Evolutionary conservation across 2,329 filamentous ascomycete species (phyloP).

Genomic region (Scortechinia acanthostroma): DNA sequence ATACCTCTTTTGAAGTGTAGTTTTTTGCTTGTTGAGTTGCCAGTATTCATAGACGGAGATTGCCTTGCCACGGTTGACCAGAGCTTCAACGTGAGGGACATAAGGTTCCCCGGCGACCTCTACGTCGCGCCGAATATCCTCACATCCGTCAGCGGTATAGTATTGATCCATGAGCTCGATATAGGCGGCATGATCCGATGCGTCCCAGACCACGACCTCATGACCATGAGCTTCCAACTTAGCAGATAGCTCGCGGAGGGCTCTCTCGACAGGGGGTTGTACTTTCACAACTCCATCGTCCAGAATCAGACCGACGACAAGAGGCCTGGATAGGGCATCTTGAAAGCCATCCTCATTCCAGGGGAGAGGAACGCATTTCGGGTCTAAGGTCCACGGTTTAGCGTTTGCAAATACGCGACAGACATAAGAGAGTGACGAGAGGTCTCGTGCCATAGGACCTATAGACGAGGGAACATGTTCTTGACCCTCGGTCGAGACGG

Average conservation of each 20-base stretch:
- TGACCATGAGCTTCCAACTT: constrained; percentile 38
- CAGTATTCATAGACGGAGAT: constrained; percentile 61
- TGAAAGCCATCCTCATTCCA: constrained; percentile 39
- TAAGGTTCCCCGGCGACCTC: constrained; percentile 46
- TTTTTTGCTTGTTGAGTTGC: constrained; percentile 56
- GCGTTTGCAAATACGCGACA: constrained; percentile 36
- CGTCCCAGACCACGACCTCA: constrained; percentile 42
- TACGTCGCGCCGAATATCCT: constrained; percentile 51
- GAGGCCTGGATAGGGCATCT: constrained; percentile 25
- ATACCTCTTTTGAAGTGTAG: constrained; percentile 41
- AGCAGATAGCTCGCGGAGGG: constrained; percentile 25
- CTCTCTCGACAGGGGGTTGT: constrained; percentile 41
- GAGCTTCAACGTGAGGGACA: constrained; percentile 46
- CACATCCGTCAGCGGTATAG: constrained; percentile 55
- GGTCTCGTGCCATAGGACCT: constrained; percentile 47
- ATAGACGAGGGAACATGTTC: constrained; percentile 56
- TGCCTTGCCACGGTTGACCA: constrained; percentile 40
- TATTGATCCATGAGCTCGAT: constrained; percentile 52
- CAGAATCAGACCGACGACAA: constrained; percentile 38
- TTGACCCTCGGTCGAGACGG: constrained; percentile 56
- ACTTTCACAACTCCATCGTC: constrained; percentile 45
- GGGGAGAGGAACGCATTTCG: constrained; percentile 39
- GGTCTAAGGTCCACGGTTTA: constrained; percentile 44
- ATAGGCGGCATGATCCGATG: constrained; percentile 40
- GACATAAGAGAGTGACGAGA: constrained; percentile 37